Base-by-base conservation (phyloP, 805 yeast genomes). In the Priceomyces castillae region DNA sequence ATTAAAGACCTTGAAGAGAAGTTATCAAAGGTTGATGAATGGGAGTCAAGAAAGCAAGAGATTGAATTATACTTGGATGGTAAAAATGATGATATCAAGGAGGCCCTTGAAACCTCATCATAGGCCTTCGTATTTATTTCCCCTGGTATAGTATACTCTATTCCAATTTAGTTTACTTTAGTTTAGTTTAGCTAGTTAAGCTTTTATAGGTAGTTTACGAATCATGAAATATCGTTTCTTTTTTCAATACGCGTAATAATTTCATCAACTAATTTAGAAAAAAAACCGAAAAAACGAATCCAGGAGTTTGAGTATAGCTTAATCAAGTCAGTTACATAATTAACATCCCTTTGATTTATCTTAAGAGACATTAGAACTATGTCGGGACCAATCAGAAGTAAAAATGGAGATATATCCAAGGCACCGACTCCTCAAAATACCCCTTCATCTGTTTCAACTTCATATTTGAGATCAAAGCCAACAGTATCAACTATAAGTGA, bases 351-450 rank as follows among this genome's bases (percentile, higher is more conserved):
- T n/a, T 34, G 18, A 34, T 3, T 12, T 7, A 34, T 4, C 18
- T 20, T 17, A 19, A 15, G 15, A 14, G 14, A 14, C 37, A 34
- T 19, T 14, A n/a, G 23, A 18, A 20, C 12, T n/a, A 89, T 90
- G 97, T 80, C 92, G 39, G 92, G 84, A 67, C 96, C 96, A 33
- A 90, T 90, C 67, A 86, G 84, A 73, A 64, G 66, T 44, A 81
- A 81, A 59, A 61, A 65, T 51, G 85, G 84, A 61, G 88, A 87
- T 61, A 80, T 87, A 52, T 85, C 92, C 50, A 81, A 82, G 57
- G 98, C 99, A 5, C 99, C 99, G 36, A 94, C 99, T 1, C 99
- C 99, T 4, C 99, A 94, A 62, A 94, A 94, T 75, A 94, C 99
- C 1, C 99, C 99, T 12, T 87, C 98, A 3, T 82, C 92, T 28